These are phyloP conservation scores for Neonectria punicea DNA, from an alignment of 2,329 filamentous ascomycete species.

Conservation along the genomic window DNA sequence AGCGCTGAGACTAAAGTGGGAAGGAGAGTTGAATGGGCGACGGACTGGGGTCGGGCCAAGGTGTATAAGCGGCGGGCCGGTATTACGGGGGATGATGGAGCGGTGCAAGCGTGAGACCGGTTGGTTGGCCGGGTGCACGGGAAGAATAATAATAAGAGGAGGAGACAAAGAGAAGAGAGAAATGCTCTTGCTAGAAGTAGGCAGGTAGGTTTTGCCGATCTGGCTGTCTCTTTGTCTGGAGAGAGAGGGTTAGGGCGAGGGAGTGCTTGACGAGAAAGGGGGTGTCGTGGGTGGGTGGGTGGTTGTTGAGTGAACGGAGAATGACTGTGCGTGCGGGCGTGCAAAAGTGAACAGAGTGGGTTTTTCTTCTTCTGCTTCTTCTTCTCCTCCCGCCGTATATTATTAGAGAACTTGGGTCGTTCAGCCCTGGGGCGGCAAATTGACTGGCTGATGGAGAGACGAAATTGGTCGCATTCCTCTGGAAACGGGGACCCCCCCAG, in stretches of 20 bases:
- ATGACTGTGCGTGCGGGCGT: constrained; percentile 6
- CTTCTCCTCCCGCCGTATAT: not conserved
- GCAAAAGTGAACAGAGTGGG: constrained; percentile 22
- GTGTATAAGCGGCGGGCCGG: constrained; percentile 22
- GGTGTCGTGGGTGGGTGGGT: not conserved
- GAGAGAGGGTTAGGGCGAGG: not conserved
- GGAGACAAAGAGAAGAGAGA: constrained; percentile 1
- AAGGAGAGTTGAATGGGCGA: constrained; percentile 28
- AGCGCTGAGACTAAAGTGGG: constrained; percentile 24
- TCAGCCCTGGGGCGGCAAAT: constrained; percentile 15
- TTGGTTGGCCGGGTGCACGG: constrained; percentile 35
- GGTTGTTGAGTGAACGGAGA: constrained; percentile 24
- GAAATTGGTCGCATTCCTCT: constrained; percentile 43
- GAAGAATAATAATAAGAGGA: not conserved
- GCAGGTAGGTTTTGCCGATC: constrained; percentile 18
- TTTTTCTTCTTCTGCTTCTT: constrained; percentile 13
- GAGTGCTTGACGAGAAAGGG: constrained; percentile 4
- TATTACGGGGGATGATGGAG: constrained; percentile 20
- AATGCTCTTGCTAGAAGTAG: not conserved
- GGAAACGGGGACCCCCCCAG: constrained; percentile 32
- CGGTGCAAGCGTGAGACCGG: constrained; percentile 25
- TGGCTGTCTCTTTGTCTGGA: constrained; percentile 4
- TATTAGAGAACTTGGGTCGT: not conserved
- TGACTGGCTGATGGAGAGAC: constrained; percentile 29
- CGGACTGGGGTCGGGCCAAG: constrained; percentile 2